Evolutionary conservation across 73 alveolate species (phyloP), one percentile per base, ranked within the genome.

Genomic region (Tetrahymena elliotti): DNA sequence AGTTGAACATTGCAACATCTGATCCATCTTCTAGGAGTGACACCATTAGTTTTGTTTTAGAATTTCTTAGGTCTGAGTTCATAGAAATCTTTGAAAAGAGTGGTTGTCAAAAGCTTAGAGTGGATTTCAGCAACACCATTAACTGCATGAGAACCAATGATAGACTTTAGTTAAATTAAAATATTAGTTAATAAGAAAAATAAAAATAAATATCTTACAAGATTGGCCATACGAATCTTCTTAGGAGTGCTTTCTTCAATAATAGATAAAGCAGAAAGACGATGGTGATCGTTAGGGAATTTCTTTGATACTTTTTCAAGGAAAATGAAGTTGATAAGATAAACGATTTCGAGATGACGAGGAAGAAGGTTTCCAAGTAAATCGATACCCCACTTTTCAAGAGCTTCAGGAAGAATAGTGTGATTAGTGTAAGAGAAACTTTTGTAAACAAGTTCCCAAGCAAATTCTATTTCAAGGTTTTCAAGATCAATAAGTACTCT

Each of bases 21-120:
- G 33, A 99, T 96, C 99, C 99, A 99, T 95, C 99, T 97, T 39
- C 99, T 95, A 8, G 99, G 99, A 31, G 99, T 99, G 52, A 99
- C 99, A 7, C 99, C 99, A 96, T 98, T 98, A 52, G 99, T 98
- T 93, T 96, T 96, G 93, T 98, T 98, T 95, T 94, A 95, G 93
- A 97, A 96, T 92, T 97, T 97, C 53, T 96, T 92, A 24, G 98
- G 98, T 96, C 97, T 94, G 82, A 96, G 53, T 52, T 97, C 97
- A 53, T 93, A 83, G 95, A 96, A 97, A 20, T 96, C 98, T 94
- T 95, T 95, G 38, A 97, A 97, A 47, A 97, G 92, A 24, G 96
- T 96, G 40, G 97, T 97, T 82, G 94, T 97, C 93, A 98, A 84
- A 94, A 98, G 93, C 93, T 97, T 98, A 36, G 99, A 94, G 96